A percentile compares a stretch with the other conserved stretches of the same genome.
phyloP scores from a whole-genome alignment of 805 yeast genomes.

The Candida gorgasii region DNA sequence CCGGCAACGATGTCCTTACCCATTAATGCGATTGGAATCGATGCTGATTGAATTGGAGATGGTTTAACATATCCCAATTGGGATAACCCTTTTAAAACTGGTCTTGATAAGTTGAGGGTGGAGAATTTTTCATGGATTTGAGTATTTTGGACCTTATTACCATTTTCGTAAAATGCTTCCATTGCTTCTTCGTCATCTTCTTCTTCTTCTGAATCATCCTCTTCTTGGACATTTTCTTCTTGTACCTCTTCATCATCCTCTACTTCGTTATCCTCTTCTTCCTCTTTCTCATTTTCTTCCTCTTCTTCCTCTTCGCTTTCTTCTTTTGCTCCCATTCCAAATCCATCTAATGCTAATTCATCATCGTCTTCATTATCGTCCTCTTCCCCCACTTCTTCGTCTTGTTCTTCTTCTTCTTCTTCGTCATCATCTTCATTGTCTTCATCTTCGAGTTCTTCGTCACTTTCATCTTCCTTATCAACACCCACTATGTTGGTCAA shows the following conservation, averaged over 20 bases:
- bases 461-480: slow-evolving; percentile 24
- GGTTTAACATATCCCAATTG: slow-evolving; percentile 84
- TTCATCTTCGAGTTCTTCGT: slow-evolving; percentile 26
- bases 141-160: slow-evolving; percentile 43
- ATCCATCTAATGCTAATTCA: slow-evolving; percentile 45
- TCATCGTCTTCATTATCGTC: slow-evolving; percentile 30
- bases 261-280: slow-evolving; percentile 24
- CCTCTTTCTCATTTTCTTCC: slow-evolving; percentile 31
- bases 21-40: slow-evolving; percentile 87
- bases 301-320: slow-evolving; percentile 17
- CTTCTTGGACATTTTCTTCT: slow-evolving; percentile 22
- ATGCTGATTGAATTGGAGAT: slow-evolving; percentile 90
- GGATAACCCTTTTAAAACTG: slow-evolving; percentile 79
- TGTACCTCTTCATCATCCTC: slow-evolving; percentile 30
- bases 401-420: slow-evolving; percentile 32
- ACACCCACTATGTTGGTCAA: slow-evolving; percentile 54
- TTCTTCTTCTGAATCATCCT: slow-evolving; percentile 21
- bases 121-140: slow-evolving; percentile 67
- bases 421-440: slow-evolving; percentile 26
- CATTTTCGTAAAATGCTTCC: slow-evolving; percentile 67
- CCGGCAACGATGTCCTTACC: slow-evolving; percentile 99
- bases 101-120: slow-evolving; percentile 81
- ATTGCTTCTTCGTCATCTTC: slow-evolving; percentile 78
- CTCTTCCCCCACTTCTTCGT: slow-evolving; percentile 23
- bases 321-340: slow-evolving; percentile 44